phyloP scores from a whole-genome alignment of 495 filamentous ascomycete genomes.

The Massariosphaeria phaeospora region DNA sequence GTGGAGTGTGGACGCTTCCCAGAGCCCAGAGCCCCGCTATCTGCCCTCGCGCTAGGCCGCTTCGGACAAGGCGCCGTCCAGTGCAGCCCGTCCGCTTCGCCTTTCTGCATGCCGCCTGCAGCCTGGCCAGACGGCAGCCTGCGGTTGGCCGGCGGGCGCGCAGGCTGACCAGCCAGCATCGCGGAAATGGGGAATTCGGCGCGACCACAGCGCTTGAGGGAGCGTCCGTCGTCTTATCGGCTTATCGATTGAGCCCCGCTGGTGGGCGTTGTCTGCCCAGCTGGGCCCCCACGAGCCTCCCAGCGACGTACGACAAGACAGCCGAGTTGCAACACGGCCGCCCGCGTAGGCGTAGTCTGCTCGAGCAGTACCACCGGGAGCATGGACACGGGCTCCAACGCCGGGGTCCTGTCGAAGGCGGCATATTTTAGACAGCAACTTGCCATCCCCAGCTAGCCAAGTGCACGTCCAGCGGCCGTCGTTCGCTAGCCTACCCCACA shows the following conservation, averaged over 20 bases:
- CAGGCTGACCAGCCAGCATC: neutral
- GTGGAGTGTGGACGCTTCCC: slow-evolving; percentile 1
- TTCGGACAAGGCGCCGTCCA: slow-evolving; percentile 17
- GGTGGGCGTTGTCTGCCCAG: neutral
- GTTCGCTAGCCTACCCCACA: too few species aligned
- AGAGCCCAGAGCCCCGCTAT: slow-evolving; percentile 23
- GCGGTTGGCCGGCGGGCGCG: slow-evolving; percentile 7
- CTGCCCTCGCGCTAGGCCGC: slow-evolving; percentile 2
- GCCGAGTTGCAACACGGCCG: too few species aligned
- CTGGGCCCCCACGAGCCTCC: neutral
- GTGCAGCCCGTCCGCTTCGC: slow-evolving; percentile 14
- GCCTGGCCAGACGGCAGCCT: neutral
- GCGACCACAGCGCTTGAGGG: neutral
- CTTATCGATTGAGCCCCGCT: slow-evolving; percentile 9
- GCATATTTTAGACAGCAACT: too few species aligned
- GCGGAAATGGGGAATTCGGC: slow-evolving; percentile 8
- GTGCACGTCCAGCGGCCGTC: too few species aligned
- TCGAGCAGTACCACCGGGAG: slow-evolving; percentile 2
- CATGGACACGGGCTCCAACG: neutral
- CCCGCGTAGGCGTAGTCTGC: too few species aligned
- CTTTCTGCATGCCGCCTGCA: slow-evolving; percentile 19
- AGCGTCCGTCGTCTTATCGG: slow-evolving; percentile 4
- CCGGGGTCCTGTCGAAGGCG: neutral
- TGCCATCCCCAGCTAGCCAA: too few species aligned
- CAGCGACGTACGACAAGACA: too few species aligned